Evolutionary conservation across 139 green algal genomes (phyloP), one percentile per base, ranked within the genome.

Genomic region (Astrephomene gubernaculifera): DNA sequence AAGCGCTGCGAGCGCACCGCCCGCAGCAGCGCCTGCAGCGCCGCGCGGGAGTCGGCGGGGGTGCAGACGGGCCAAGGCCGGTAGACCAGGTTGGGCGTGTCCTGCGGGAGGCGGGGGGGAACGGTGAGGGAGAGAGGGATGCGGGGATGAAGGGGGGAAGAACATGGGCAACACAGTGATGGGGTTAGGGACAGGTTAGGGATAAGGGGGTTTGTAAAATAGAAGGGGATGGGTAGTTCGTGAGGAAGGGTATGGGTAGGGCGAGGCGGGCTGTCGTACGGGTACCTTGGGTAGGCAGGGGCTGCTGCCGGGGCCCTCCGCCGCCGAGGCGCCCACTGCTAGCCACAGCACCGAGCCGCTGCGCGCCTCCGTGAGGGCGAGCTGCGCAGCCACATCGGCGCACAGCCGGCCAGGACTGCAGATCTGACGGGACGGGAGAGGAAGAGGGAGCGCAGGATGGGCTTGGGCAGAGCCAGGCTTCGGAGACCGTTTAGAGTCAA

Each of bases 351-450:
- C 76, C 29, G 41, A 38, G 0, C 38, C 57, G 29, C 19, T 53
- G 36, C 57, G 33, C 17, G 76, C 60, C 76, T 72, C 41, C 60
- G 27, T 31, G 0, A 72, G 27, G 14, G 41, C 76, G 60, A 83
- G 33, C 39, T 83, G 76, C 19, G 60, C 39, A 1, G 76, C 76
- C 2, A 73, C 41, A 12, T 72, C 76, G 57, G 60, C 29, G 31
- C 39, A 53, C n/a, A 45, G 39, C 31, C 25, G 60, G 3, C 76
- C 76, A 4, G 76, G 76, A 29, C 76, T 83, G 76, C 60, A 73
- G 43, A 83, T 17, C 76, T 78, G 70, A 3, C 41, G 33, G 2
- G n/a, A 2, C 31, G 33, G 9, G 31, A 36, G 60, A 9, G 25
- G n/a, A n/a, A n/a, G n/a, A n/a, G n/a, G n/a, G n/a, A n/a, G n/a